Evolutionary conservation across 352 stramenopile genomes (phyloP).

Genomic region (Phytophthora pini): DNA sequence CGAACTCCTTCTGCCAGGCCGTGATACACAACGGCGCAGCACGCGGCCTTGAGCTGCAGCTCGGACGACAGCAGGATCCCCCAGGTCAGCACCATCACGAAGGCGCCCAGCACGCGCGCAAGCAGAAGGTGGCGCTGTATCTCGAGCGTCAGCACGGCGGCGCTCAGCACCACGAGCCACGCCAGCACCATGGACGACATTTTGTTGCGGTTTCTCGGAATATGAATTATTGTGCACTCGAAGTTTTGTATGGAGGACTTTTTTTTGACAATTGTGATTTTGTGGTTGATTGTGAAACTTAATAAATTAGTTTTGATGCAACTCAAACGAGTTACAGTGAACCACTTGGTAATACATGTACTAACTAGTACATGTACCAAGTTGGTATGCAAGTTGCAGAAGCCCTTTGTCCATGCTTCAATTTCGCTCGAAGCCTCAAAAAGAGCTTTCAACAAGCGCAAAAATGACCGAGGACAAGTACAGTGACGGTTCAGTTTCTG

Average conservation of each 20-base stretch:
- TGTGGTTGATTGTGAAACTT: too few relatives aligned
- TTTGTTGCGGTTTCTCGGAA: constrained; percentile 1
- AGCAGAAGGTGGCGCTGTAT: constrained; percentile 60
- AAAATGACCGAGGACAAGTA: too few relatives aligned
- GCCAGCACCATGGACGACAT: constrained; percentile 41
- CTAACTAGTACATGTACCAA: too few relatives aligned
- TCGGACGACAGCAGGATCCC: constrained; percentile 32
- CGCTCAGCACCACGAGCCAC: constrained; percentile 53
- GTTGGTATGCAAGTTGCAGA: too few relatives aligned
- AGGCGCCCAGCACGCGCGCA: constrained; percentile 46
- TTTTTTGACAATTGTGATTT: too few relatives aligned
- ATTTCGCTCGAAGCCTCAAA: too few relatives aligned
- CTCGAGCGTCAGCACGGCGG: constrained; percentile 65
- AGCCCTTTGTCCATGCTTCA: too few relatives aligned
- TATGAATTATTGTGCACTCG: constrained; percentile 17
- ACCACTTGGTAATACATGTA: too few relatives aligned
- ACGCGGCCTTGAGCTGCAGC: constrained; percentile 53
- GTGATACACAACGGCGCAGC: constrained; percentile 55
- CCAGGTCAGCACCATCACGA: constrained; percentile 52
- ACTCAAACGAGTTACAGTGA: too few relatives aligned
- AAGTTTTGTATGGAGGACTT: neutral
- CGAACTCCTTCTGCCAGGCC: constrained; percentile 38
- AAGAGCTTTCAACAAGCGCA: too few relatives aligned
- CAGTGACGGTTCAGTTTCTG: too few relatives aligned
- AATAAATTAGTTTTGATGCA: too few relatives aligned